Percentiles rank a stretch among this genome's conserved stretches.
Evolutionary conservation across 139 green algal genomes (phyloP).

Genomic region (Chlorella sp.): DNA sequence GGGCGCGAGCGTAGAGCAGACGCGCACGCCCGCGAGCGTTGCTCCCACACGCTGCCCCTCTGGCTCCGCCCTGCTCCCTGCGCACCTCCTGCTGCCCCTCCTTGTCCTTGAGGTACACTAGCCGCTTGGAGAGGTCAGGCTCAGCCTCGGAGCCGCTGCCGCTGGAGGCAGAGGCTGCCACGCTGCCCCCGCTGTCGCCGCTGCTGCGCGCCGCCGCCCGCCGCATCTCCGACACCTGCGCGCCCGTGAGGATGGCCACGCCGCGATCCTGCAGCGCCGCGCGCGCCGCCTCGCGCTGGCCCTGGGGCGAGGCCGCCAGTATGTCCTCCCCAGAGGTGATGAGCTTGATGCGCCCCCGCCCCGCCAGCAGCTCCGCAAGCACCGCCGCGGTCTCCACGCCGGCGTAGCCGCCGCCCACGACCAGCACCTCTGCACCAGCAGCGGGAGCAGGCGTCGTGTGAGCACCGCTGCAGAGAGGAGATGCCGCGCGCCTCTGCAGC

Average conservation of each 20-base stretch:
- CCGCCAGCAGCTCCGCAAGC: constrained; percentile 69
- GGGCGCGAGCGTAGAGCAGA: not conserved
- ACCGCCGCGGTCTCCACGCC: constrained; percentile 89
- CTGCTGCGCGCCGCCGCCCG: not conserved
- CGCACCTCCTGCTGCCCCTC: constrained; percentile 36
- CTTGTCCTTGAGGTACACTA: constrained; percentile 37
- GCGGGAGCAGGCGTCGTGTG: too few species aligned
- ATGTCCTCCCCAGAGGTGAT: constrained; percentile 68
- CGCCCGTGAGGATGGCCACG: constrained; percentile 63
- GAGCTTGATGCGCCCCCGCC: constrained; percentile 60
- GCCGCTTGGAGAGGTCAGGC: constrained; percentile 29
- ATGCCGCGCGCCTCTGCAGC: too few species aligned
- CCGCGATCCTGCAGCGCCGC: constrained; percentile 54
- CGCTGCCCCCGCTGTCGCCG: not conserved
- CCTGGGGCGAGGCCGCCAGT: constrained; percentile 50
- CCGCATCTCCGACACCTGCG: constrained; percentile 34
- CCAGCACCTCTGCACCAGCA: constrained; percentile 45
- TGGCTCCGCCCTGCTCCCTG: not conserved
- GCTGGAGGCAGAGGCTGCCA: not conserved
- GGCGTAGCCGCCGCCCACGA: constrained; percentile 90
- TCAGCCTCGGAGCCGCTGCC: not conserved
- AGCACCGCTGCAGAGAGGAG: too few species aligned
- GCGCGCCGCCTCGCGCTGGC: constrained; percentile 70
- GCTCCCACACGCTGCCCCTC: not conserved
- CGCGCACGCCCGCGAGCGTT: not conserved